phyloP scores from a whole-genome alignment of 345 rosid species.

The Euphorbia lathyris region DNA sequence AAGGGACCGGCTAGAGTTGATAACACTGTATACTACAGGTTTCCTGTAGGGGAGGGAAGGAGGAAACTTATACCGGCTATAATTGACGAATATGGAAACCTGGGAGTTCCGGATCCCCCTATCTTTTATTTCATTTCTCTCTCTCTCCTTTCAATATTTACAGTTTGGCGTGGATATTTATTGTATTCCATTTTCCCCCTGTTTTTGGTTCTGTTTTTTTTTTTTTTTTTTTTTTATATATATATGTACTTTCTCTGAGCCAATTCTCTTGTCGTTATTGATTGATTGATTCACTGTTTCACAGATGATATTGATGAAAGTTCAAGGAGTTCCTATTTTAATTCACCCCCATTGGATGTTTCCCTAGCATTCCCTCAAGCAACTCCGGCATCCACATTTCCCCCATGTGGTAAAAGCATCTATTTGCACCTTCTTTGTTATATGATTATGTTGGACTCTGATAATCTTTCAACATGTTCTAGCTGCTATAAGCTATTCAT shows the following conservation, averaged over 20 bases:
- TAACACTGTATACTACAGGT: no score
- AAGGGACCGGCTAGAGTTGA: no score
- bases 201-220: not conserved
- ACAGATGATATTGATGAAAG: constrained; percentile 36
- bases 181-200: no score
- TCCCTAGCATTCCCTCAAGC: constrained; percentile 95
- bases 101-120: no score
- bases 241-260: not conserved
- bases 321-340: constrained; percentile 52
- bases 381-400: constrained; percentile 82
- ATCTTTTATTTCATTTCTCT: no score
- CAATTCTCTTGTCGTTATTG: no score
- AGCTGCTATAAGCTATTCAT: no score
- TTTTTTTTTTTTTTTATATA: not conserved
- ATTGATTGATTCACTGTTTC: not conserved
- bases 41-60: no score
- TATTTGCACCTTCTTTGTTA: not conserved
- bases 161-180: no score
- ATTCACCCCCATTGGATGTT: constrained; percentile 62
- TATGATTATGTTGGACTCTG: not conserved
- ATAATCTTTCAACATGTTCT: not conserved
- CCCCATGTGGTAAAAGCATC: constrained; percentile 59
- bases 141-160: no score
- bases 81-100: no score
- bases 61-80: no score